Evolutionary conservation across 495 filamentous ascomycete species (phyloP).

Genomic region (Penicillium robsamsonii): DNA sequence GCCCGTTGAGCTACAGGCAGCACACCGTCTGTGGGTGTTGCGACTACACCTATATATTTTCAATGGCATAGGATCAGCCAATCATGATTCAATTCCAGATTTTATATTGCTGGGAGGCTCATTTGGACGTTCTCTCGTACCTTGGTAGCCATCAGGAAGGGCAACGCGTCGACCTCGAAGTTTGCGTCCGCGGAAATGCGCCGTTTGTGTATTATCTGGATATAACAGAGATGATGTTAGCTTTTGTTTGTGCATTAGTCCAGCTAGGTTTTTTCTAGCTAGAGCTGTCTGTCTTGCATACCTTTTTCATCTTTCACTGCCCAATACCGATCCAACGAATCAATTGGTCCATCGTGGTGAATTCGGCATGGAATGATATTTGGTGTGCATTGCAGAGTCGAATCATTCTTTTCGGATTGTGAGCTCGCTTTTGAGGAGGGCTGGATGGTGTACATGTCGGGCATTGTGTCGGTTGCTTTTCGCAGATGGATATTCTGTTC

Average conservation of each 20-base stretch:
- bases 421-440: conserved; percentile 23
- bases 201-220: conserved; percentile 50
- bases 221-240: neutral
- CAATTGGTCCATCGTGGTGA: conserved; percentile 71
- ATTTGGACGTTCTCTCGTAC: conserved; percentile 31
- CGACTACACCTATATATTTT: conserved; percentile 36
- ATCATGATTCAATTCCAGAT: no score
- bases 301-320: conserved; percentile 42
- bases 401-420: conserved; percentile 14
- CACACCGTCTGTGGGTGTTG: conserved; percentile 37
- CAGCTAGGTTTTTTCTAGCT: neutral
- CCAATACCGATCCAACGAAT: conserved; percentile 72
- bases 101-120: neutral
- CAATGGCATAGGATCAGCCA: neutral
- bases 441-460: conserved; percentile 44
- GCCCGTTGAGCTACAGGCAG: conserved; percentile 25
- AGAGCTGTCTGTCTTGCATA: conserved; percentile 15
- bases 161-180: conserved; percentile 65
- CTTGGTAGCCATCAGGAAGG: conserved; percentile 74
- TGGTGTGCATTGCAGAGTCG: conserved; percentile 48
- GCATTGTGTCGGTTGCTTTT: conserved; percentile 15
- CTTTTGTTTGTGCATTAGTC: conserved; percentile 10
- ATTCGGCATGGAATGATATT: conserved; percentile 85
- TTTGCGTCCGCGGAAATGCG: conserved; percentile 83
- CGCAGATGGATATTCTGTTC: neutral